Base-by-base conservation (phyloP, 2,329 filamentous ascomycete genomes). In the Pseudogymnoascus sp. region DNA sequence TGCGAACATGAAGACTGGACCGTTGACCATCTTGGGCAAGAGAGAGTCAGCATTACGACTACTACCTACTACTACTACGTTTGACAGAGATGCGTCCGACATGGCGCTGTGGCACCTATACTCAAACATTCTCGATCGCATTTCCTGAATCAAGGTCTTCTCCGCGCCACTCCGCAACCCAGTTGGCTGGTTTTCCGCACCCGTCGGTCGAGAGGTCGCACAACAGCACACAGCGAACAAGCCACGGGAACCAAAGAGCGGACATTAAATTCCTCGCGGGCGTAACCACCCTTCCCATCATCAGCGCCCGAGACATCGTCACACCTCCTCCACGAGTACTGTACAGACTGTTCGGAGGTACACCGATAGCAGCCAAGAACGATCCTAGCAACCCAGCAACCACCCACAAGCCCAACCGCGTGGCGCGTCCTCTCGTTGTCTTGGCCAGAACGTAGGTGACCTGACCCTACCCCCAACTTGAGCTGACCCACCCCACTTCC, bases 381-480 rank as follows among this genome's bases (percentile, higher is more conserved):
- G n/a, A 33, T 33, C 28, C 28, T 10, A 56, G n/a, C n/a, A 19
- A 3, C n/a, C 46, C 26, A 53, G 28, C 26, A 33, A 56, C 26
- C 46, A 56, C 46, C 43, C 28, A 56, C 46, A 56, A 56, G n/a
- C n/a, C 28, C 46, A 33, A 56, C 46, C 46, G 26, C 46, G 46
- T 33, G 14, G 46, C 28, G 26, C 46, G 26, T 4, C 26, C 26
- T 26, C n/a, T 4, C 24, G 10, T 16, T 53, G 14, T 16, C n/a
- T 53, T 53, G 26, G 26, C n/a, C n/a, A n/a, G n/a, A n/a, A n/a
- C n/a, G n/a, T n/a, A n/a, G n/a, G n/a, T n/a, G n/a, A n/a, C n/a
- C n/a, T n/a, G n/a, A n/a, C n/a, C n/a, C n/a, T n/a, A n/a, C n/a
- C n/a, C n/a, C n/a, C n/a, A n/a, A n/a, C n/a, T n/a, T n/a, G n/a